These are phyloP conservation scores for Hansenula sp. DNA, from an alignment of 1,139 yeast genomes.

Conservation along the genomic window DNA sequence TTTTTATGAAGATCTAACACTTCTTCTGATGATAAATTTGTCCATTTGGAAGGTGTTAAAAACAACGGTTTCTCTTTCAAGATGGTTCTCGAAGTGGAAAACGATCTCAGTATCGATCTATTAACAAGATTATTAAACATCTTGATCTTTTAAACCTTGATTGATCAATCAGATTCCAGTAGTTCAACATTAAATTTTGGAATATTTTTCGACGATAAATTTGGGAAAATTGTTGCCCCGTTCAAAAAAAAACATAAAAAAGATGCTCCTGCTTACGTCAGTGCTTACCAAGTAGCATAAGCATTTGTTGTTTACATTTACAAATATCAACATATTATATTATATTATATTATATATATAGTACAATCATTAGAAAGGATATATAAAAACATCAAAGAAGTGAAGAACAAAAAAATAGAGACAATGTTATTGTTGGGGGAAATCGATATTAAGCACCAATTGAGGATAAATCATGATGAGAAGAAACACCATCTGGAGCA, in stretches of 20 bases:
- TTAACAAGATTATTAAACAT: background rate
- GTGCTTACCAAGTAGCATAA: background rate
- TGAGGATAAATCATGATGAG: background rate
- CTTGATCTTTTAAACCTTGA: too few relatives aligned
- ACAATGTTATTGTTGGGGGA: background rate
- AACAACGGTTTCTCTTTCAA: conserved; percentile 10
- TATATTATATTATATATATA: background rate
- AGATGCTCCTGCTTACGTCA: too few relatives aligned
- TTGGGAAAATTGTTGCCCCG: too few relatives aligned
- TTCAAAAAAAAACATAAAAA: too few relatives aligned
- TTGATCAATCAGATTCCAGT: too few relatives aligned
- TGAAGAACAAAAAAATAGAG: background rate
- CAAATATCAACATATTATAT: background rate
- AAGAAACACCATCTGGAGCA: background rate
- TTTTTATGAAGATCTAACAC: conserved; percentile 58
- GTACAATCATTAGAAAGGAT: too few relatives aligned
- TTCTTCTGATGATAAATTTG: conserved; percentile 59
- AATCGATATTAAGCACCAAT: background rate
- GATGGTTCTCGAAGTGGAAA: background rate
- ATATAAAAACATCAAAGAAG: background rate
- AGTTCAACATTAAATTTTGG: too few relatives aligned
- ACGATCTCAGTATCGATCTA: background rate
- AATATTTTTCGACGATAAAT: conserved; percentile 1
- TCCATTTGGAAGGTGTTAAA: conserved; percentile 60
- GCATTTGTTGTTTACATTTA: background rate